Conservation (phyloP, 495 filamentous ascomycete genomes). For the Darksidea phi region DNA sequence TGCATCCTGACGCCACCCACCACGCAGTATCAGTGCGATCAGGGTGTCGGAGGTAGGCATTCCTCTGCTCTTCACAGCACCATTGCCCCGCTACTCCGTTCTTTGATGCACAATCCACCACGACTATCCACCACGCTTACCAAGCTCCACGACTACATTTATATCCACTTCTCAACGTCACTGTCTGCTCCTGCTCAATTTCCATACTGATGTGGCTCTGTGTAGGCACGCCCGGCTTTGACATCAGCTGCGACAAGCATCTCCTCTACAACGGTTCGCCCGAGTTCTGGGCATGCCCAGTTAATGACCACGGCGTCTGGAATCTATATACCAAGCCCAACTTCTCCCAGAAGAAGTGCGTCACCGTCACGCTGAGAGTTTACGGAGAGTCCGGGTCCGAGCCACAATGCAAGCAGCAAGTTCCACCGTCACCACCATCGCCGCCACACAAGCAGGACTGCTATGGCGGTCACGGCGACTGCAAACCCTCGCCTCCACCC, state of each 20-base stretch:
- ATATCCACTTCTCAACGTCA: no score
- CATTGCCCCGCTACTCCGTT: not conserved
- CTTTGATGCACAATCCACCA: slow-evolving; percentile 14
- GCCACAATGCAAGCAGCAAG: not conserved
- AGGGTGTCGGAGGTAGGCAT: slow-evolving; percentile 45
- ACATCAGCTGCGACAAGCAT: slow-evolving; percentile 32
- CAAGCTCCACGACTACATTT: no score
- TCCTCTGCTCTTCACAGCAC: not conserved
- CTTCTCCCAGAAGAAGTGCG: slow-evolving; percentile 26
- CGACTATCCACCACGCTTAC: no score
- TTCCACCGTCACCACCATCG: not conserved
- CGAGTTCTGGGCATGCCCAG: slow-evolving; percentile 36
- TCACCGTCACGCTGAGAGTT: slow-evolving; percentile 22
- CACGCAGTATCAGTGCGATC: slow-evolving; percentile 66
- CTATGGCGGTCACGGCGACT: no score
- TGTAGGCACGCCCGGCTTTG: slow-evolving; percentile 34
- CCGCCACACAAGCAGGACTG: no score
- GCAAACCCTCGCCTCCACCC: no score
- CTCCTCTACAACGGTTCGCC: slow-evolving; percentile 19
- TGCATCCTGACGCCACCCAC: slow-evolving; percentile 60
- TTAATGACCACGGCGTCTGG: slow-evolving; percentile 32
- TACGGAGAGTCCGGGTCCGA: slow-evolving; percentile 34
- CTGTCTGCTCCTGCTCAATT: no score
- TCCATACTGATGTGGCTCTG: no score
- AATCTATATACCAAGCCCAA: slow-evolving; percentile 32